Conservation (phyloP, 2,329 filamentous ascomycete species). For the Trichoderma endophyticum region DNA sequence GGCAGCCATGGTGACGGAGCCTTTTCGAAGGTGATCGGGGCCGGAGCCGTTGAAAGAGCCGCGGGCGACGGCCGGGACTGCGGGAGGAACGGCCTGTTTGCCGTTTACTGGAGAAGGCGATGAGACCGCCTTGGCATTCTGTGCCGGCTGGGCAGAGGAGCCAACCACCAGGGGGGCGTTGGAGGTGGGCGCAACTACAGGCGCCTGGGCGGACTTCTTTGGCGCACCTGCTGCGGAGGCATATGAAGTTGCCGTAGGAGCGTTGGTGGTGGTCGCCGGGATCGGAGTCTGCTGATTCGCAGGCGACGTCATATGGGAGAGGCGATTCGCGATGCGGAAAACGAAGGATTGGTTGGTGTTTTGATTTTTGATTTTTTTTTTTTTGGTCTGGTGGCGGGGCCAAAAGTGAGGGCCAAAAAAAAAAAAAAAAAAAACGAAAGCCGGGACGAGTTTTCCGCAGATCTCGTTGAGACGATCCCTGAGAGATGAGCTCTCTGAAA, state of each 20-base stretch:
- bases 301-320: constrained; percentile 59
- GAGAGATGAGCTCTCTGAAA: not conserved
- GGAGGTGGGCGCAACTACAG: constrained; percentile 59
- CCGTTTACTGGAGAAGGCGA: constrained; percentile 82
- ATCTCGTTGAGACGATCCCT: constrained; percentile 1
- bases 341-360: constrained; percentile 10
- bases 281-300: constrained; percentile 51
- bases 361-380: constrained; percentile 2
- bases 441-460: not conserved
- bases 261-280: constrained; percentile 57
- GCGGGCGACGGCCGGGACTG: constrained; percentile 64
- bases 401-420: constrained; percentile 25
- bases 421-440: constrained; percentile 19
- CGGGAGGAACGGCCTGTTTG: constrained; percentile 67
- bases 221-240: constrained; percentile 62
- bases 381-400: constrained; percentile 21
- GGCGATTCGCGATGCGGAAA: constrained; percentile 31
- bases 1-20: constrained; percentile 87
- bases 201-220: constrained; percentile 61
- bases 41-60: constrained; percentile 65
- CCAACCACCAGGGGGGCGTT: constrained; percentile 53
- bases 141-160: constrained; percentile 47
- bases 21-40: constrained; percentile 76
- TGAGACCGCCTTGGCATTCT: constrained; percentile 58
- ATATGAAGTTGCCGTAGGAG: constrained; percentile 61